Conservation (phyloP, 495 filamentous ascomycete species). For the Neurospora discreta region DNA sequence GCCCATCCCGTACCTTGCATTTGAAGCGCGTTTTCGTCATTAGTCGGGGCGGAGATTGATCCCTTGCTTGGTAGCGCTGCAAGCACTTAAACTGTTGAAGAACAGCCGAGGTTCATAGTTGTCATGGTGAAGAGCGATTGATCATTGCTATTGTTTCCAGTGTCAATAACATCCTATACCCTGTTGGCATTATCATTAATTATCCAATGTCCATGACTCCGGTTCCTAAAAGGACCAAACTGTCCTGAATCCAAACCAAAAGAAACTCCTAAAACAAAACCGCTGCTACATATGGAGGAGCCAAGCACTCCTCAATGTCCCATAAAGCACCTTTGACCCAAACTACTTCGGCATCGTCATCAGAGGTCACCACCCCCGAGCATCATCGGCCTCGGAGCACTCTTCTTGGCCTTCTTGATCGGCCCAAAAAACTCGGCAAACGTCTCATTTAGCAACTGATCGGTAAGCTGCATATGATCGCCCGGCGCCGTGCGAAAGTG, state of each 20-base stretch:
- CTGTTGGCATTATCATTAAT: background rate
- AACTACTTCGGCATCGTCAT: background rate
- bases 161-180: background rate
- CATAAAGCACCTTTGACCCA: background rate
- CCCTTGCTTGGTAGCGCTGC: background rate
- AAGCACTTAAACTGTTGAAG: background rate
- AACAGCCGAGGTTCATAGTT: background rate
- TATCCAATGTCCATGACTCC: background rate
- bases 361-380: slow-evolving; percentile 15
- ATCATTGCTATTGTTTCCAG: background rate
- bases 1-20: background rate
- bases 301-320: no score
- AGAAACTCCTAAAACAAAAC: no score
- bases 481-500: slow-evolving; percentile 62
- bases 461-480: slow-evolving; percentile 71
- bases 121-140: background rate
- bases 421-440: slow-evolving; percentile 68
- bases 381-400: slow-evolving; percentile 3
- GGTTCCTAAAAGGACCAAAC: background rate
- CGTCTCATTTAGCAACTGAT: slow-evolving; percentile 50
- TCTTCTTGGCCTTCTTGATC: slow-evolving; percentile 16
- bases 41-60: background rate
- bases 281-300: no score
- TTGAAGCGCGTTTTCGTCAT: background rate
- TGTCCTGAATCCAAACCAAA: background rate